Evolutionary conservation across 345 rosid species (phyloP).

Genomic region (Citrus trifoliata): DNA sequence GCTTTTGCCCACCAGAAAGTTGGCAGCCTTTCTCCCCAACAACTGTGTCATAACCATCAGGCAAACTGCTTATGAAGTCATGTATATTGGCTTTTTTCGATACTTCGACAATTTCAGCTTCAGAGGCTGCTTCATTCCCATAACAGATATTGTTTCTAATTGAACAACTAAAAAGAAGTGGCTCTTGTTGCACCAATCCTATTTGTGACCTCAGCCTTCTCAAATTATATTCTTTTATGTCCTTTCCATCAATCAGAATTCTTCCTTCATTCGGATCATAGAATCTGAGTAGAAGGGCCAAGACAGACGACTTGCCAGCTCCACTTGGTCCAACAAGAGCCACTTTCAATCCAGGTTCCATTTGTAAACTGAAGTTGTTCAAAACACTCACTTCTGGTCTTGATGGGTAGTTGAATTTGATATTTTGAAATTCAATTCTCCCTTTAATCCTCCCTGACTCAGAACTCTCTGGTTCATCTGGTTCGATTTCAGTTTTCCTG

Average conservation of each 20-base stretch:
- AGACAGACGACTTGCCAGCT: constrained; percentile 60
- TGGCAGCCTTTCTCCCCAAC: constrained; percentile 70
- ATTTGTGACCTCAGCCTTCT: constrained; percentile 14
- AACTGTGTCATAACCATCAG: constrained; percentile 48
- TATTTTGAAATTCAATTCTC: constrained; percentile 37
- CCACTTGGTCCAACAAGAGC: constrained; percentile 43
- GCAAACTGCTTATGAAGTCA: constrained; percentile 46
- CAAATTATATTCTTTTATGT: constrained; percentile 10
- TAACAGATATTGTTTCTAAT: constrained; percentile 31
- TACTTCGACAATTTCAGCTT: constrained; percentile 46
- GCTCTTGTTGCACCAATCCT: constrained; percentile 17
- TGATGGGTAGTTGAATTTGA: constrained; percentile 51
- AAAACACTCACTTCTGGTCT: constrained; percentile 56
- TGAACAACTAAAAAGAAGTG: constrained; percentile 26
- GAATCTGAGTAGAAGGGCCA: constrained; percentile 53
- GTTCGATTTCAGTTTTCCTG: constrained; percentile 47
- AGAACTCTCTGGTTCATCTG: constrained; percentile 31
- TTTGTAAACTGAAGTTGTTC: constrained; percentile 40
- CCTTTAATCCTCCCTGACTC: constrained; percentile 28
- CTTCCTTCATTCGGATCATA: constrained; percentile 31
- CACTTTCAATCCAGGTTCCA: constrained; percentile 40
- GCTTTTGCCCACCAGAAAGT: constrained; percentile 68
- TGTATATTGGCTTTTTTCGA: constrained; percentile 52
- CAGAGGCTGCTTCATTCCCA: constrained; percentile 41
- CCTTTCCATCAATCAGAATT: constrained; percentile 6